These are phyloP conservation scores for Ogataea paradorogensis DNA, from an alignment of 805 yeast genomes.

Conservation along the genomic window DNA sequence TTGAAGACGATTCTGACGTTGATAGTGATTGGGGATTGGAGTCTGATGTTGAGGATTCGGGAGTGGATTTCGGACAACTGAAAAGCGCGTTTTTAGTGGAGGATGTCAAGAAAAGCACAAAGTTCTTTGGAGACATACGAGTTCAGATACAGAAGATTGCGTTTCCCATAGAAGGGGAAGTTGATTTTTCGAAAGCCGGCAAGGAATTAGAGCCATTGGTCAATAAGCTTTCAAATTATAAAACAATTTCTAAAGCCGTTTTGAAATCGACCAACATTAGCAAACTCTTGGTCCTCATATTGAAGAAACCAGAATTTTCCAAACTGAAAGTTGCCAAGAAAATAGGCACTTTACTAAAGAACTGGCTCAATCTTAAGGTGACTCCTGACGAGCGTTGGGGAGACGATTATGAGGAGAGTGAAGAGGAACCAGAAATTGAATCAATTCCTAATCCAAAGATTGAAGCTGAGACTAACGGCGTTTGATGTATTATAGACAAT, in stretches of 20 bases:
- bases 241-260: constrained; percentile 30
- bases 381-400: constrained; percentile 29
- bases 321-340: constrained; percentile 17
- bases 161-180: constrained; percentile 18
- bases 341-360: constrained; percentile 20
- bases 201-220: constrained; percentile 24
- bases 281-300: constrained; percentile 31
- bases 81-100: constrained; percentile 20
- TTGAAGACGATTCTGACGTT: constrained; percentile 16
- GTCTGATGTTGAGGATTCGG: constrained; percentile 20
- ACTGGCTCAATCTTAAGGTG: constrained; percentile 29
- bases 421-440: constrained; percentile 30
- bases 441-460: constrained; percentile 27
- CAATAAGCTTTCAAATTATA: constrained; percentile 21
- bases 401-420: constrained; percentile 26
- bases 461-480: neutral
- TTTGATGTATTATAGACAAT: constrained; percentile 1
- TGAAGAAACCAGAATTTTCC: constrained; percentile 37
- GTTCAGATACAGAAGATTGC: constrained; percentile 24
- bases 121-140: constrained; percentile 25
- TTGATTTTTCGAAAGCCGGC: constrained; percentile 22
- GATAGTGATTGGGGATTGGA: constrained; percentile 31
- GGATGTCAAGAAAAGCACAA: constrained; percentile 21
- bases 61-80: constrained; percentile 18
- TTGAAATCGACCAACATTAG: constrained; percentile 32